phyloP scores from a whole-genome alignment of 2,329 filamentous ascomycete genomes.

The Pestalotiopsis sp. region DNA sequence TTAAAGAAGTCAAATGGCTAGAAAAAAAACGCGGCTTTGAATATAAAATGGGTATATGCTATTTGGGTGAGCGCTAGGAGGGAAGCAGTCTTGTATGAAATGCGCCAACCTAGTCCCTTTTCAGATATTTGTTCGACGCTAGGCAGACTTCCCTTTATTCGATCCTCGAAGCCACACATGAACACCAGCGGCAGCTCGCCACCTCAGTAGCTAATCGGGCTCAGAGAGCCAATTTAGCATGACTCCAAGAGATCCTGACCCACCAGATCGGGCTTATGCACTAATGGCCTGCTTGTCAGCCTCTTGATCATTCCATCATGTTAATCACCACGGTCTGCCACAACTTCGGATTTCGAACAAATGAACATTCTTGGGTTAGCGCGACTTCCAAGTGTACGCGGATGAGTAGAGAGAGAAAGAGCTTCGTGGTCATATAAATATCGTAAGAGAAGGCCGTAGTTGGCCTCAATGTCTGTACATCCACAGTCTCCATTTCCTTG shows the following conservation, averaged over 20 bases:
- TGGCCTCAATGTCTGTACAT: neutral
- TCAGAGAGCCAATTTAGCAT: neutral
- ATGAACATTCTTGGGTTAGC: neutral
- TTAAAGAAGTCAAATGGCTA: too few species aligned
- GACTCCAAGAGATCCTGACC: neutral
- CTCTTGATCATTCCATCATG: neutral
- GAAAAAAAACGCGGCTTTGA: too few species aligned
- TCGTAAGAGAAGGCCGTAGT: neutral
- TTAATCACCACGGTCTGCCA: neutral
- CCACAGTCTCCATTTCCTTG: neutral
- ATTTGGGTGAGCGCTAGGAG: too few species aligned
- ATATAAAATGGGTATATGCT: too few species aligned
- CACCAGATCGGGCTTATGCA: neutral
- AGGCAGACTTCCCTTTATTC: neutral
- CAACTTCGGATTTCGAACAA: neutral
- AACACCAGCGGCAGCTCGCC: neutral
- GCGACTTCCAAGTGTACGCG: neutral
- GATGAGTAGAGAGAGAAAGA: neutral
- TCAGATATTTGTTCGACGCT: neutral
- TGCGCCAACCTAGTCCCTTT: neutral
- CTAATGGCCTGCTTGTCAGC: neutral
- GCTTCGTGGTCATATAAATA: neutral
- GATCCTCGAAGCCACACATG: neutral
- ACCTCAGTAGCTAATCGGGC: neutral
- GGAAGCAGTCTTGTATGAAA: constrained; percentile 2